A percentile compares a stretch with the other conserved stretches of the same genome.
Evolutionary conservation across 805 yeast genomes (phyloP).

Genomic region (Kuraishia ogatae): DNA sequence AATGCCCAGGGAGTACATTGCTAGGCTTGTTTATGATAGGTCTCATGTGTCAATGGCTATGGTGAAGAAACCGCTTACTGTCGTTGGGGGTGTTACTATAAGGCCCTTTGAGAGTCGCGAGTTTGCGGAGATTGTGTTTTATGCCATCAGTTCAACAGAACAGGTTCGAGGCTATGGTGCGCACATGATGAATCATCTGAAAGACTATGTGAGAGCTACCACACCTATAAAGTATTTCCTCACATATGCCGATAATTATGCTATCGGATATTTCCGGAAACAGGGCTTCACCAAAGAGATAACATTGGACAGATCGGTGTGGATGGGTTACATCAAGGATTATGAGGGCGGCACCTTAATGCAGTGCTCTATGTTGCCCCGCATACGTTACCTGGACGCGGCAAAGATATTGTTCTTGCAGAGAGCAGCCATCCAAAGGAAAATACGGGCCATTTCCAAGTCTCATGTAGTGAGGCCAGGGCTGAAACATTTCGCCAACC

Average conservation of each 20-base stretch:
- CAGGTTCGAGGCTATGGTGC: conserved; percentile 99
- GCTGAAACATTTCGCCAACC: conserved; percentile 46
- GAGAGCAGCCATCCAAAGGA: conserved; percentile 82
- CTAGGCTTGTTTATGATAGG: conserved; percentile 88
- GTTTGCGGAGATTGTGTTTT: conserved; percentile 97
- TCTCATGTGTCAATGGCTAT: conserved; percentile 95
- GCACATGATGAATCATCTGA: conserved; percentile 94
- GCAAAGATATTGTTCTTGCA: conserved; percentile 80
- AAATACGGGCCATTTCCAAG: conserved; percentile 70
- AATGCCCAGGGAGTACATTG: conserved; percentile 97
- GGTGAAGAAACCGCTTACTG: conserved; percentile 85
- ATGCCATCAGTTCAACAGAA: conserved; percentile 96
- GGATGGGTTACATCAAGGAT: conserved; percentile 99
- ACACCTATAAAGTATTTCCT: conserved; percentile 78
- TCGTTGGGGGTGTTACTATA: conserved; percentile 96
- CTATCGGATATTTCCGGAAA: conserved; percentile 96
- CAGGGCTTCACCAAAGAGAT: conserved; percentile 98
- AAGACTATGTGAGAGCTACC: conserved; percentile 88
- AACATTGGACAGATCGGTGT: conserved; percentile 69
- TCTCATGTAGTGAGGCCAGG: conserved; percentile 83
- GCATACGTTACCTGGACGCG: conserved; percentile 80
- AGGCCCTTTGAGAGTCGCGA: conserved; percentile 85
- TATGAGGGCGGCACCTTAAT: conserved; percentile 98
- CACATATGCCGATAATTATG: conserved; percentile 97
- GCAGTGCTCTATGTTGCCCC: conserved; percentile 94